phyloP scores from a whole-genome alignment of 345 rosid genomes.

The Gossypium sturtianum region DNA sequence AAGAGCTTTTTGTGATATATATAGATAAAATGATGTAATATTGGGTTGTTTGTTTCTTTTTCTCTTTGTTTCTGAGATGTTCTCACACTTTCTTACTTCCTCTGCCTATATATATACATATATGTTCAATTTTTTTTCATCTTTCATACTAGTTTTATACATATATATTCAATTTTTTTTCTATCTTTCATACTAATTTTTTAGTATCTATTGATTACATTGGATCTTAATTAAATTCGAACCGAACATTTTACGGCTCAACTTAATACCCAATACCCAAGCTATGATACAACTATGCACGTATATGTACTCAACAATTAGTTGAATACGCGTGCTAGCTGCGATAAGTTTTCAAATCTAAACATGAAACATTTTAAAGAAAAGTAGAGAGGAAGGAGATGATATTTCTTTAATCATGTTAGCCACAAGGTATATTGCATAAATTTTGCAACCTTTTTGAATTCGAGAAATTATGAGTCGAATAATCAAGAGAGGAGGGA shows the following conservation, averaged over 20 bases:
- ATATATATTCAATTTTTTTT: too few species aligned
- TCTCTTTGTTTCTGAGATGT: background rate
- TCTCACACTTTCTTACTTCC: background rate
- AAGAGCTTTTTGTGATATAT: background rate
- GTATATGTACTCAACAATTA: background rate
- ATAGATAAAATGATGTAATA: background rate
- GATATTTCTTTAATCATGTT: conserved; percentile 18
- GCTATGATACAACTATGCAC: too few species aligned
- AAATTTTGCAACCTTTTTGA: conserved; percentile 7
- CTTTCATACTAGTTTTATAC: background rate
- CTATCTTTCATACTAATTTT: background rate
- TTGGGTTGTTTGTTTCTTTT: background rate
- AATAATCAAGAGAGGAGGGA: background rate
- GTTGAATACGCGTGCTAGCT: conserved; percentile 4
- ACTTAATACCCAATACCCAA: too few species aligned
- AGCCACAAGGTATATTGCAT: conserved; percentile 5
- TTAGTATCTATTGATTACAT: too few species aligned
- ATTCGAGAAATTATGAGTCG: conserved; percentile 11
- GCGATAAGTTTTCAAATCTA: background rate
- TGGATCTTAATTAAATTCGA: too few species aligned
- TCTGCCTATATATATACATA: background rate
- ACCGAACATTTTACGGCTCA: too few species aligned
- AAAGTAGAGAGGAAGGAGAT: conserved; percentile 3
- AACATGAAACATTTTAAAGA: conserved; percentile 9
- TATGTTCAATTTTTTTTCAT: too few species aligned